Evolutionary conservation across 805 yeast genomes (phyloP).

Genomic region (Saccharomycopsis fodiens): DNA sequence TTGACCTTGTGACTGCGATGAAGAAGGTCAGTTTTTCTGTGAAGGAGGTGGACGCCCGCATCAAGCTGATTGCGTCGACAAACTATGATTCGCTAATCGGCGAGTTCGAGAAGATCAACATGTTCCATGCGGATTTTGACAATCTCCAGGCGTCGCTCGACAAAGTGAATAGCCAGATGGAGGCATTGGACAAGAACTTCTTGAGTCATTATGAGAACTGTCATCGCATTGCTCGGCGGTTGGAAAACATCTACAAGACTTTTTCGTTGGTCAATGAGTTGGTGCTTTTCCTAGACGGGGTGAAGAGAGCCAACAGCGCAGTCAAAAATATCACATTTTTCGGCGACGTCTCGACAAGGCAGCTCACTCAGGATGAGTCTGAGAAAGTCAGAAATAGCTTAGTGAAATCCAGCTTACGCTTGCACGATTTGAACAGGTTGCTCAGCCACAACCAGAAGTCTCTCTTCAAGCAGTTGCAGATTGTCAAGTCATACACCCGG

Average conservation of each 20-base stretch:
- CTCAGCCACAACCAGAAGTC: background rate
- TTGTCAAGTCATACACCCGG: conserved; percentile 9
- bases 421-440: conserved; percentile 9
- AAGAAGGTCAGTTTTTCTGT: conserved; percentile 36
- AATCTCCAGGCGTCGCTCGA: conserved; percentile 28
- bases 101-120: conserved; percentile 31
- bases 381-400: background rate
- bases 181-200: conserved; percentile 30
- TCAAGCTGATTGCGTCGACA: conserved; percentile 29
- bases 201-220: conserved; percentile 36
- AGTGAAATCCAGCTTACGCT: conserved; percentile 1
- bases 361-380: background rate
- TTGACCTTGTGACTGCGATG: conserved; percentile 37
- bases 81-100: conserved; percentile 31
- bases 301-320: conserved; percentile 23
- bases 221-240: conserved; percentile 29
- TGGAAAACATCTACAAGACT: conserved; percentile 32
- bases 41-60: conserved; percentile 35
- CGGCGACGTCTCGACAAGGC: background rate
- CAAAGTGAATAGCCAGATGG: conserved; percentile 29
- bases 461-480: conserved; percentile 11
- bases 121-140: conserved; percentile 25
- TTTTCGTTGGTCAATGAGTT: conserved; percentile 32
- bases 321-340: conserved; percentile 6
- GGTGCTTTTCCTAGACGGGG: conserved; percentile 31